Evolutionary conservation across 805 yeast species (phyloP), one percentile per base, ranked within the genome.

Genomic region (Ogataea naganishii): DNA sequence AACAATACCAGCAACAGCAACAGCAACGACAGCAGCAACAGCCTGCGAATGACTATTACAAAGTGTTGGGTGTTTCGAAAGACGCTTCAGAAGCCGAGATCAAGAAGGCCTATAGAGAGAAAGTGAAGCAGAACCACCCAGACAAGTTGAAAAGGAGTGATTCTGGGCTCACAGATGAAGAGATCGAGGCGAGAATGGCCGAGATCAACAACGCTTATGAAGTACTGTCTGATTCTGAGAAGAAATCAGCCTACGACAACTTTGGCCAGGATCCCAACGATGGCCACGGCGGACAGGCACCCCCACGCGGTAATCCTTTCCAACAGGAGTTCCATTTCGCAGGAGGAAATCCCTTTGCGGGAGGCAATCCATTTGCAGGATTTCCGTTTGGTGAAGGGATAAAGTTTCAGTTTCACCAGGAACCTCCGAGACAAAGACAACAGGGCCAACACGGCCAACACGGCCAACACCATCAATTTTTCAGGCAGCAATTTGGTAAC

Each of bases 181-280:
- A 80, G 35, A 79, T 80, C 21, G 95, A 85, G 53, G 62, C 62
- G 29, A 83, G 81, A 45, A 92, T 89, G 88, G 85, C 94, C 27
- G 88, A 80, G 32, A 82, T 89, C 39, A 92, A 89, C 54, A 84
- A 81, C 48, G 97, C 97, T 0, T 86, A 92, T 53, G 96, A 86
- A 49, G 77, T 80, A 2, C 62, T 89, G 21, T 71, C 86, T 7
- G 75, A 81, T 41, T 71, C 72, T 2, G 80, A 75, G 26, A 59
- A 69, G 35, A 68, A 76, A 35, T 69, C 61, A 26, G 69, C 75
- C 27, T 89, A 81, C 46, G 95, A 88, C 49, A 28, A 32, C 11
- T 42, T 30, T 20, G 51, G 55, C 3, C 38, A 37, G 10, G 52
- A 48, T 24, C 49, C 47, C 10, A 43, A 41, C 23, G 53, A 42